phyloP scores from a whole-genome alignment of 2,329 filamentous ascomycete genomes.

The Aspergillus unguis region DNA sequence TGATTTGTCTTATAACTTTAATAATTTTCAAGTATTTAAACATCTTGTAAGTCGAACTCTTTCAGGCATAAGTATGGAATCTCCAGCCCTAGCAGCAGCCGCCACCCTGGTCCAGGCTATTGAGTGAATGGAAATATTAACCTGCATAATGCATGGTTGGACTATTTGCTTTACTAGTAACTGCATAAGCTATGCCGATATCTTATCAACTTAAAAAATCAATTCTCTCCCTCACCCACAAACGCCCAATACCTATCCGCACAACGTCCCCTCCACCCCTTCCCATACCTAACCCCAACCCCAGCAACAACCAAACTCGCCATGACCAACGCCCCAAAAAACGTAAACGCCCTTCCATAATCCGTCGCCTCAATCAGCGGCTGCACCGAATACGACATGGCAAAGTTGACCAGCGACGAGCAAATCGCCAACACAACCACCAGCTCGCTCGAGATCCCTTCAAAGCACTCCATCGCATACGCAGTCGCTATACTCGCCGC shows the following conservation, averaged over 20 bases:
- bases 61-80: too few species aligned
- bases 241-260: slow-evolving; percentile 27
- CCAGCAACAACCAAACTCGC: slow-evolving; percentile 23
- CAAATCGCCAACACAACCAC: slow-evolving; percentile 39
- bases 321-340: slow-evolving; percentile 32
- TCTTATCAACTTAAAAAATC: background rate
- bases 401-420: slow-evolving; percentile 33
- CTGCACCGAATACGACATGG: slow-evolving; percentile 40
- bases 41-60: too few species aligned
- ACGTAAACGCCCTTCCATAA: slow-evolving; percentile 35
- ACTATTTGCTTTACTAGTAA: background rate
- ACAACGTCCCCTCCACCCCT: slow-evolving; percentile 30
- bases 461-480: slow-evolving; percentile 44
- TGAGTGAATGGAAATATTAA: too few species aligned
- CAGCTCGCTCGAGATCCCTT: slow-evolving; percentile 35
- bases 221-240: slow-evolving; percentile 19
- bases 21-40: too few species aligned
- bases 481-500: slow-evolving; percentile 40
- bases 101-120: too few species aligned
- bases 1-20: background rate
- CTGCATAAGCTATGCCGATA: background rate
- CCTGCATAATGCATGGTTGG: too few species aligned
- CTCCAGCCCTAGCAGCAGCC: too few species aligned
- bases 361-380: slow-evolving; percentile 38
- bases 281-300: slow-evolving; percentile 33